phyloP scores from a whole-genome alignment of 495 filamentous ascomycete genomes.

The Pyrenula massariospora region DNA sequence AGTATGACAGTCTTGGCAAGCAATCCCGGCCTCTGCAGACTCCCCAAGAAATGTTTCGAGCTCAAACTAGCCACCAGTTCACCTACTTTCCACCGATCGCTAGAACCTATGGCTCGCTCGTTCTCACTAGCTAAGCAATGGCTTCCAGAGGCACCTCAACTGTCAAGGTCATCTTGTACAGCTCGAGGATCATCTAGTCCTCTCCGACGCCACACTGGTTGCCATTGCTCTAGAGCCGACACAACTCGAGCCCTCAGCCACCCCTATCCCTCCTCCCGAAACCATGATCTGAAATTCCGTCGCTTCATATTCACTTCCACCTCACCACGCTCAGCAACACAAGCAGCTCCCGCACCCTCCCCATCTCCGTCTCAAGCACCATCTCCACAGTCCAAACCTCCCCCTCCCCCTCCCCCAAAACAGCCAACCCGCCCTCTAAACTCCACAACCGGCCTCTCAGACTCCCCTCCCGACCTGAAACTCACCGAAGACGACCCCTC shows the following conservation, averaged over 20 bases:
- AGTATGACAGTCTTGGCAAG: too few species aligned
- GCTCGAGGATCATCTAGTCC: neutral
- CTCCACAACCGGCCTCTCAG: conserved; percentile 38
- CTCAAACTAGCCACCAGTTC: neutral
- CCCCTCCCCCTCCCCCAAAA: conserved; percentile 8
- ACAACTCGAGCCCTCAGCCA: neutral
- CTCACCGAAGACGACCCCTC: conserved; percentile 17
- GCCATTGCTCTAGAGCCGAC: neutral
- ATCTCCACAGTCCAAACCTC: conserved; percentile 11
- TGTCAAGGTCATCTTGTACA: neutral
- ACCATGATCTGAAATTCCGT: neutral
- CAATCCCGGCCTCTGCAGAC: too few species aligned
- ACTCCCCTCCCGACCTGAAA: conserved; percentile 36
- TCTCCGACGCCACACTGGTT: neutral
- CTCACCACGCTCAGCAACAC: conserved; percentile 3
- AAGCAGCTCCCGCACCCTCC: conserved; percentile 7
- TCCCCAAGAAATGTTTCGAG: neutral
- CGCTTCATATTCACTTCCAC: conserved; percentile 5
- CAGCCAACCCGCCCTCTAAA: conserved; percentile 11
- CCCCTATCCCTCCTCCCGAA: neutral
- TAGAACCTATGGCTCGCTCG: neutral
- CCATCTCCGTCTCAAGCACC: conserved; percentile 5
- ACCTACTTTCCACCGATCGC: conserved; percentile 2
- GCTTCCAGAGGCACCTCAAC: neutral
- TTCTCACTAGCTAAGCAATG: neutral